Base-by-base conservation (phyloP, 441 rosid species). In the Erodium trifolium region DNA sequence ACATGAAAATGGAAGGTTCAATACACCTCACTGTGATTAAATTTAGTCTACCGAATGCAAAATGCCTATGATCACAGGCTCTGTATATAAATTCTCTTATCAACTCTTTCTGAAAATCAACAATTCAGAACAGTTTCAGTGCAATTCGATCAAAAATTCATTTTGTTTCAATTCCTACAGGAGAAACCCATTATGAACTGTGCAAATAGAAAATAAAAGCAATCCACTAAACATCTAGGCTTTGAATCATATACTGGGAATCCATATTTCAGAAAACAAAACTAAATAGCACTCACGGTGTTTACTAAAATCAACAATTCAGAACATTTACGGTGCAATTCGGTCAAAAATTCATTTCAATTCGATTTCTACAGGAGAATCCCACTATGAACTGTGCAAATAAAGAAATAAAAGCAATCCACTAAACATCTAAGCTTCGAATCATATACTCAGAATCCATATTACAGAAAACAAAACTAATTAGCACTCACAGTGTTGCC, bases 401-500 rank as follows among this genome's bases (percentile, higher is more conserved):
- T 49, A 49, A 49, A 49, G 11, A 74, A 67, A 23, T 41, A 9
- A 4, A 9, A 9, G 10, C 53, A 60, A 13, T 49, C 11, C 68
- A 14, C 17, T 6, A 45, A 51, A 3, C 7, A 16, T 13, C 5
- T n/a, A 51, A 51, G 18, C 17, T 1, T 51, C 17, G 5, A 51
- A 51, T 51, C 18, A 51, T 51, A 5, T 51, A 51, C 59, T 51
- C 18, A 13, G 59, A 31, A 29, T 64, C 18, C 19, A 57, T 34
- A 65, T 67, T 31, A 5, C 65, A 57, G 2, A 39, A 35, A 17
- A 1, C 18, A 43, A 2, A 49, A 39, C 1, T 9, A 0, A 31
- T 7, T n/a, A 45, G 11, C 47, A 70, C 93, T 79, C 72, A 92
- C 96, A 62, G 74, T 88, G 98, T 76, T 92, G 97, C 97, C 97